These are phyloP conservation scores for Amanita inopinata DNA, from an alignment of 768 basidiomycete species.

Conservation along the genomic window DNA sequence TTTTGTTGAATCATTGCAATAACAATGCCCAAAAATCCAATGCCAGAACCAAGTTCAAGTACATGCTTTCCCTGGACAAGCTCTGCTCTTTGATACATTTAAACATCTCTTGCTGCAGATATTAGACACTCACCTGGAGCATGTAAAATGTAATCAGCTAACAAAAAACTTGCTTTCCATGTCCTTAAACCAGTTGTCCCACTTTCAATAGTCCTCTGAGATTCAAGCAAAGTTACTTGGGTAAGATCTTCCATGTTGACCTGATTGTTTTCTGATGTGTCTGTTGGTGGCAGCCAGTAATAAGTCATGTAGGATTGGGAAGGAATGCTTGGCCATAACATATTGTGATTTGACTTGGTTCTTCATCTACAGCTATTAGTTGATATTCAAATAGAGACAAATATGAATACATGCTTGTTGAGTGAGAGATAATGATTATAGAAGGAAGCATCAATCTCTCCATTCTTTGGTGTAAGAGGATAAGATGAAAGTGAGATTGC, in stretches of 20 bases:
- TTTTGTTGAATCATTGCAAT: conserved; percentile 44
- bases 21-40: conserved; percentile 66
- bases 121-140: conserved; percentile 37
- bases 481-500: background rate
- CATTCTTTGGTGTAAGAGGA: conserved; percentile 30
- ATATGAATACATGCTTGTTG: background rate
- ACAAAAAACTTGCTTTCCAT: conserved; percentile 63
- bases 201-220: conserved; percentile 59
- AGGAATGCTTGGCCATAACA: conserved; percentile 26
- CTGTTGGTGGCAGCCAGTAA: conserved; percentile 36
- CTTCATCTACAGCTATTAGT: background rate
- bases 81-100: conserved; percentile 27
- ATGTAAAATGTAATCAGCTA: conserved; percentile 50
- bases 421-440: conserved; percentile 41
- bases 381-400: background rate
- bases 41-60: conserved; percentile 69
- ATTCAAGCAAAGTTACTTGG: conserved; percentile 58
- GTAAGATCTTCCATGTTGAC: conserved; percentile 23
- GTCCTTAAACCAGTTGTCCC: conserved; percentile 78
- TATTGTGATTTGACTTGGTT: conserved; percentile 7
- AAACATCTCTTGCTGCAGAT: background rate
- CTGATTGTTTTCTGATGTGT: background rate
- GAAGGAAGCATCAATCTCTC: conserved; percentile 56
- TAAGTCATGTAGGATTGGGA: conserved; percentile 56
- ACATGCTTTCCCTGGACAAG: conserved; percentile 35